Evolutionary conservation across 441 rosid genomes (phyloP), one percentile per base, ranked within the genome.

Genomic region (Adansonia grandidieri): DNA sequence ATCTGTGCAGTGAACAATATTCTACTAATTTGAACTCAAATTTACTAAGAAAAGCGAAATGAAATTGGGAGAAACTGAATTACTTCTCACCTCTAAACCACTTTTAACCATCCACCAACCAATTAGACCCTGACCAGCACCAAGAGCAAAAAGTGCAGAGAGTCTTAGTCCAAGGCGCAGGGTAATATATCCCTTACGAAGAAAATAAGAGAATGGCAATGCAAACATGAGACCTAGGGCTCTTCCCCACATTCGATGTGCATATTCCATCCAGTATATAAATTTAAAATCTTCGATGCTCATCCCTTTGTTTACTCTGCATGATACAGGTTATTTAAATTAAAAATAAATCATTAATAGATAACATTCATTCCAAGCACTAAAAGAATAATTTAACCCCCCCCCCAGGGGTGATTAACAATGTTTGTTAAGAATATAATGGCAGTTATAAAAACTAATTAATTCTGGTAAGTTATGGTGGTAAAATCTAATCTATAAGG

Each of bases 71-170:
- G 19, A 61, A 42, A 73, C 6, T 62, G 10, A 48, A 62, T 74
- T 19, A 74, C 13, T 45, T 72, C 79, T 81, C 79, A 93, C 97
- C 97, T 94, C 97, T 80, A 96, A 80, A 78, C 99, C 99, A 81
- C 99, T 96, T 86, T 92, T 96, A 45, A 96, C 99, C 99, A 96
- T 94, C 99, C 98, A 94, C 97, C 97, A 96, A 82, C 98, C 98
- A 80, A 96, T 92, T 73, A 94, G 80, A 80, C 98, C 98, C 90
- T 92, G 98, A 66, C 97, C 98, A 83, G 97, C 97, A 84, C 97
- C 99, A 79, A 96, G 97, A 56, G 91, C 95, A 77, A 92, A 96
- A 61, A 90, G 88, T 78, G 86, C 88, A 75, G 96, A 92, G 73
- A 96, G 96, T 83, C 90, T 80, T 61, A 91, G 72, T 76, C 97